Evolutionary conservation across 441 rosid genomes (phyloP), one percentile per base, ranked within the genome.

Genomic region (Populus hybrid): DNA sequence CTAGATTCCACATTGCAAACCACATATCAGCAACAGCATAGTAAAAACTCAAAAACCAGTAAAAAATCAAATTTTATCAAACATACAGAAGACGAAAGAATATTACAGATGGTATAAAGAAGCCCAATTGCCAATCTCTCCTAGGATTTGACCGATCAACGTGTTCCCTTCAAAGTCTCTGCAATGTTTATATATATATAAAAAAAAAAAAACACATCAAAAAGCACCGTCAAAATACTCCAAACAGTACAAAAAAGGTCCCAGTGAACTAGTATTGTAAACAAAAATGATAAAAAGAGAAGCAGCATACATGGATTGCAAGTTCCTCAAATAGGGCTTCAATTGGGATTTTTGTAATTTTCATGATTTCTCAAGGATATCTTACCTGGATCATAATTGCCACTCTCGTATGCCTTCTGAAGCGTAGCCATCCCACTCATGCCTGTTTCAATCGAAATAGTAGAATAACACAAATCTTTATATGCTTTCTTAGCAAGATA

Each of bases 71-170:
- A 6, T n/a, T 24, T 21, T 65, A 30, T n/a, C 66, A 16, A 30
- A 21, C 3, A 66, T 20, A 67, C 54, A 42, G 16, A 2, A n/a
- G 6, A 2, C 18, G 8, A 0, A 0, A 18, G 42, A 63, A 24
- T 50, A 68, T 77, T 86, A 96, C 99, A 93, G 77, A 74, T 88
- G 81, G 57, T 70, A 75, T 35, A 96, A 94, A 34, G 87, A 81
- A 69, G 84, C 86, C 73, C 98, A 96, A 83, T 94, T 89, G 67
- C 99, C 98, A 68, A 92, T 89, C 87, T 93, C 99, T 77, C 92
- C 98, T 0, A 98, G 98, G 38, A 96, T 92, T 82, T 94, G 99
- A 30, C 97, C 98, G 0, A 87, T 83, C 38, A 93, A 34, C 70
- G 89, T 84, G 76, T 92, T 96, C 11, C 97, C 98, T 80, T 85